Evolutionary conservation across 257 asterid genomes (phyloP).

Genomic region (Phtheirospermum japonicum): DNA sequence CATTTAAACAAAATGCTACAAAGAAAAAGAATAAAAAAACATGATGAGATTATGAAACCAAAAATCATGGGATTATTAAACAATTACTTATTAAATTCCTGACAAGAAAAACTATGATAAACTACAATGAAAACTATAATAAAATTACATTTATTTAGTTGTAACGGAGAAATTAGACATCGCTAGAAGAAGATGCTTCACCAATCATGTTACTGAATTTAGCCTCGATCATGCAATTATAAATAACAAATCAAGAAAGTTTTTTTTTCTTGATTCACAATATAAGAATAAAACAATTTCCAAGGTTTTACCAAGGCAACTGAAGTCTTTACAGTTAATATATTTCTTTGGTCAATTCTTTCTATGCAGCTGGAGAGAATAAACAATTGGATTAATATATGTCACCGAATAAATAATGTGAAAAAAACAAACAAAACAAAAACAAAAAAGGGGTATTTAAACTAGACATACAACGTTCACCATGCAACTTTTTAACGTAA

Average conservation of each 20-base stretch:
- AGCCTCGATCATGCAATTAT: constrained; percentile 24
- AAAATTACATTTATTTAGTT: no score
- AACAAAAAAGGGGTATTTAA: not conserved
- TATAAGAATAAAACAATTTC: constrained; percentile 6
- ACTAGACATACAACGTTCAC: constrained; percentile 57
- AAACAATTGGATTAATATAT: constrained; percentile 16
- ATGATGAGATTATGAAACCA: no score
- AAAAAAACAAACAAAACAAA: no score
- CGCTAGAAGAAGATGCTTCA: constrained; percentile 62
- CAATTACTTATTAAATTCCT: no score
- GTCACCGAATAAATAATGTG: constrained; percentile 11
- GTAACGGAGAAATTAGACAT: no score
- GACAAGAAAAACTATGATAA: no score
- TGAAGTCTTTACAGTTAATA: constrained; percentile 22
- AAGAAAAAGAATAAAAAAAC: no score
- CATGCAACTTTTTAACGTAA: constrained; percentile 71
- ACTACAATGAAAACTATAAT: no score
- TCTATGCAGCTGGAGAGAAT: constrained; percentile 53
- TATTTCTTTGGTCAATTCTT: constrained; percentile 44
- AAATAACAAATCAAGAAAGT: not conserved
- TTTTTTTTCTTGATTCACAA: no score
- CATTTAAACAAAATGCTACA: no score
- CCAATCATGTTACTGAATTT: constrained; percentile 45
- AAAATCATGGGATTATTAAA: no score
- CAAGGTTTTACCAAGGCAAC: constrained; percentile 27